A percentile compares a stretch with the other conserved stretches of the same genome.
These are phyloP conservation scores for Brassica juncea DNA, from an alignment of 345 rosid species.

Conservation along the genomic window DNA sequence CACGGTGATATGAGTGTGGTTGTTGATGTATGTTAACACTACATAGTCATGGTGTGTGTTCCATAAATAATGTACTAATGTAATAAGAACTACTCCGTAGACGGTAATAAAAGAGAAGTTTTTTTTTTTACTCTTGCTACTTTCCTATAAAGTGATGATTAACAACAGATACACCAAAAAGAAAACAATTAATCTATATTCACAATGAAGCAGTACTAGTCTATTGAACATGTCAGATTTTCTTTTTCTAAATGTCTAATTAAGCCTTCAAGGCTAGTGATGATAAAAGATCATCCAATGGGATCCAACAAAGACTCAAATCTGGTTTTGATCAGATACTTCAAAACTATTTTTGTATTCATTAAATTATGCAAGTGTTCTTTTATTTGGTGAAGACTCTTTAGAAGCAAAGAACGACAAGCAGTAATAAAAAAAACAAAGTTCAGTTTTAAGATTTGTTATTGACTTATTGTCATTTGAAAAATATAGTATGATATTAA, in stretches of 20 bases:
- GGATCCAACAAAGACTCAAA: background rate
- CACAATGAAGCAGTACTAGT: background rate
- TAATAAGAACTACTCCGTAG: conserved; percentile 2
- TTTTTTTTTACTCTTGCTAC: background rate
- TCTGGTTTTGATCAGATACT: background rate
- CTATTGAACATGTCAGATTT: too few relatives aligned
- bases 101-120: background rate
- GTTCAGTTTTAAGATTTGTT: too few relatives aligned
- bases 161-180: background rate
- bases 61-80: conserved; percentile 12
- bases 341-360: too few relatives aligned
- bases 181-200: background rate
- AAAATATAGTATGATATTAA: background rate
- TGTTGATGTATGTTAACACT: conserved; percentile 18
- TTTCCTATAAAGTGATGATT: background rate
- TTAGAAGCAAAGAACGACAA: too few relatives aligned
- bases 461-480: too few relatives aligned
- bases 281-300: background rate
- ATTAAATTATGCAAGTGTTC: too few relatives aligned
- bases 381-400: too few relatives aligned
- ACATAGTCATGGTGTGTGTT: background rate
- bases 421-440: too few relatives aligned
- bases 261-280: background rate
- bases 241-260: background rate
- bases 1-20: conserved; percentile 6